These are phyloP conservation scores for Leucocoprinus leucothites DNA, from an alignment of 768 basidiomycete species.

Conservation along the genomic window DNA sequence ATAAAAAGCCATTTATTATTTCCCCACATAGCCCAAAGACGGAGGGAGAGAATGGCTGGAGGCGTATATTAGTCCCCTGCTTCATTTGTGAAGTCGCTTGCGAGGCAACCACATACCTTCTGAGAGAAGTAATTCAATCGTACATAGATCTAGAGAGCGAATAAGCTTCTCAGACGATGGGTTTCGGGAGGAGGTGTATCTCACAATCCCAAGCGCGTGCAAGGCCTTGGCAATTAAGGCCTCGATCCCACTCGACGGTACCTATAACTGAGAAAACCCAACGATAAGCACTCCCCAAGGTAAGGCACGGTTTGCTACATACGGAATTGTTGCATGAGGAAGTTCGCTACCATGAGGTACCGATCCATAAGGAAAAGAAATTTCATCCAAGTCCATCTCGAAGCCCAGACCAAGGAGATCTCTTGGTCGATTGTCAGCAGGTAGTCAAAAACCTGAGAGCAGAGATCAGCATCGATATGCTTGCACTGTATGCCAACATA, in stretches of 20 bases:
- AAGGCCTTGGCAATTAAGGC: not conserved
- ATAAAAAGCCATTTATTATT: not conserved
- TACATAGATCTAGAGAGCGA: not conserved
- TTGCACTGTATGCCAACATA: not conserved
- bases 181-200: too few species aligned
- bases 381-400: constrained; percentile 22
- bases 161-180: too few species aligned
- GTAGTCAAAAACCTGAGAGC: constrained; percentile 16
- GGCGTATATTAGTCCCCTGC: not conserved
- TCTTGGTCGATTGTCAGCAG: constrained; percentile 19
- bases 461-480: too few species aligned
- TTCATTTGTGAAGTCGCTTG: too few species aligned
- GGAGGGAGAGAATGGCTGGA: not conserved
- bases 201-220: not conserved
- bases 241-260: not conserved
- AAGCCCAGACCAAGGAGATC: constrained; percentile 20
- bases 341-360: constrained; percentile 22
- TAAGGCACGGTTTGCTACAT: not conserved
- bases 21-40: not conserved
- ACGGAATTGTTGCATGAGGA: constrained; percentile 3
- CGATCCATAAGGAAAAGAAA: constrained; percentile 23
- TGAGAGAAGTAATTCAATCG: not conserved
- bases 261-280: not conserved
- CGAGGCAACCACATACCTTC: not conserved
- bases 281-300: too few species aligned